Percentiles rank a stretch among this genome's conserved stretches.
Evolutionary conservation across 352 stramenopile genomes (phyloP).

Genomic region (Globisporangium lucens): DNA sequence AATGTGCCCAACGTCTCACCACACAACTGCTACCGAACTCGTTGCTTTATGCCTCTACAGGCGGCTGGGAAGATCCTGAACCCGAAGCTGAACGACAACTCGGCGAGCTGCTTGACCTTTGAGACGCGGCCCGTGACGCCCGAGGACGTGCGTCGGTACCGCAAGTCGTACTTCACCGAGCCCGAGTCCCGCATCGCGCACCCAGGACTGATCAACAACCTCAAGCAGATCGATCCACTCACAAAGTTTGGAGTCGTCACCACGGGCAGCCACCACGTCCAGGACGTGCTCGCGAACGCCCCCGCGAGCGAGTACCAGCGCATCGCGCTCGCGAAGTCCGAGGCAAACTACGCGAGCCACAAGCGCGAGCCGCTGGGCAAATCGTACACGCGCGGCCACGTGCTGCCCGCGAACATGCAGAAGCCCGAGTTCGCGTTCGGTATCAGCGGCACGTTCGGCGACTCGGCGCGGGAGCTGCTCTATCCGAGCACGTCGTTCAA

Average conservation of each 20-base stretch:
- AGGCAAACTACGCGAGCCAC: constrained; percentile 76
- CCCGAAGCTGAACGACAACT: constrained; percentile 34
- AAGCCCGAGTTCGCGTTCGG: constrained; percentile 62
- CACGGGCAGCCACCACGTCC: constrained; percentile 64
- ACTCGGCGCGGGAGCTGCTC: constrained; percentile 84
- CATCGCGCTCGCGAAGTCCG: constrained; percentile 62
- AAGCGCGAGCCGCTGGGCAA: constrained; percentile 79
- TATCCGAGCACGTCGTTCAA: constrained; percentile 66
- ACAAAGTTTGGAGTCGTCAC: constrained; percentile 70
- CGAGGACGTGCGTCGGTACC: constrained; percentile 68
- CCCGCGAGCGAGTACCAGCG: constrained; percentile 58
- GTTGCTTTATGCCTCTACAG: constrained; percentile 16
- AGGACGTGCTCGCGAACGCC: constrained; percentile 47
- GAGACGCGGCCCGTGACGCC: constrained; percentile 59
- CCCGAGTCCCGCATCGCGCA: constrained; percentile 72
- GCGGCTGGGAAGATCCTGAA: constrained; percentile 41
- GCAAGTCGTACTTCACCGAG: constrained; percentile 84
- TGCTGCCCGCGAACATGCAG: constrained; percentile 53
- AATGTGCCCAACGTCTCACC: not conserved
- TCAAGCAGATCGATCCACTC: constrained; percentile 56
- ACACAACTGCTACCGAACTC: not conserved
- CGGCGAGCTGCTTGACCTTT: constrained; percentile 54
- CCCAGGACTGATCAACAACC: constrained; percentile 74
- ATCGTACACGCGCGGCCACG: constrained; percentile 62
- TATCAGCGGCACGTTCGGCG: constrained; percentile 60